Evolutionary conservation across 2,329 filamentous ascomycete genomes (phyloP).

Genomic region (Fusarium acutatum): DNA sequence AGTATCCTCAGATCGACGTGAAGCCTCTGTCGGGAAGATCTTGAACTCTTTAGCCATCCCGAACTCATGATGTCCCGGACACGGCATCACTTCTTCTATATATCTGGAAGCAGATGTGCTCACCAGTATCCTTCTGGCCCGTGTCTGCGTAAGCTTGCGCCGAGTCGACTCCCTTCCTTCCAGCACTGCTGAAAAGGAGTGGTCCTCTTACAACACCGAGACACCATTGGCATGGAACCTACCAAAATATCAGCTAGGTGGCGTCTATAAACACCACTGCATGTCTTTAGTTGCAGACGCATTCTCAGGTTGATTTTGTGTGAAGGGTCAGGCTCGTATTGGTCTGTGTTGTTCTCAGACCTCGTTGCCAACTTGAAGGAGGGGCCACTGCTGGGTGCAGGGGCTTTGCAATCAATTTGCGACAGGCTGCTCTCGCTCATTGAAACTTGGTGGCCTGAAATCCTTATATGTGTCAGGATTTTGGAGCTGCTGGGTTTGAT

Average conservation of each 20-base stretch:
- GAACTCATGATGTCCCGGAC: background rate
- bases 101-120: background rate
- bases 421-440: background rate
- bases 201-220: background rate
- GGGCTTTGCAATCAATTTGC: background rate
- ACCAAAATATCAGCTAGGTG: constrained; percentile 9
- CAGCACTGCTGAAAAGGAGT: background rate
- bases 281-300: constrained; percentile 17
- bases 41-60: constrained; percentile 31
- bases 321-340: background rate
- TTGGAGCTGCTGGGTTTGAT: background rate
- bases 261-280: background rate
- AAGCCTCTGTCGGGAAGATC: constrained; percentile 25
- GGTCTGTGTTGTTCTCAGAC: constrained; percentile 3
- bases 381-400: background rate
- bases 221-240: constrained; percentile 12
- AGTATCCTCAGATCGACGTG: constrained; percentile 31
- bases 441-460: background rate
- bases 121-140: background rate
- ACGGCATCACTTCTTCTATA: background rate
- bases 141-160: background rate
- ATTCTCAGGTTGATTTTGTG: constrained; percentile 1
- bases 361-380: constrained; percentile 1
- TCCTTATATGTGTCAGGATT: background rate
- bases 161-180: background rate